Conservation (phyloP, 2,329 filamentous ascomycete genomes). For the Furcasterigmium furcatum region DNA sequence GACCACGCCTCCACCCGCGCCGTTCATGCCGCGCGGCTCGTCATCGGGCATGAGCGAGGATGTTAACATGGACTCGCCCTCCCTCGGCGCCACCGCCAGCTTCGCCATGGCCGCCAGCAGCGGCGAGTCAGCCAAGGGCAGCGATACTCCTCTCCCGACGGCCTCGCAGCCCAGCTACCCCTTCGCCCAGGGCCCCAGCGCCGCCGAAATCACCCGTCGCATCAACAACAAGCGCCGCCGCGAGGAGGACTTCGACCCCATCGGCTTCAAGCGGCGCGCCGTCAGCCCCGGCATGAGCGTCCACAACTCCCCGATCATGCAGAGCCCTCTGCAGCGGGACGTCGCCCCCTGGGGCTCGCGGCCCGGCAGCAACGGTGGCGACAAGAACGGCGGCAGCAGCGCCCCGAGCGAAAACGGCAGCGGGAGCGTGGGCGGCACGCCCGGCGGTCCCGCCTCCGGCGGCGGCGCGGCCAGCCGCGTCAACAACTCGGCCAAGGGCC, state of each 20-base stretch:
- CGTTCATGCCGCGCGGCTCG: constrained; percentile 56
- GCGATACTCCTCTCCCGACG: constrained; percentile 32
- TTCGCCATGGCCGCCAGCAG: constrained; percentile 19
- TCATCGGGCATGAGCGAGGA: constrained; percentile 66
- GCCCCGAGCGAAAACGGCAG: constrained; percentile 50
- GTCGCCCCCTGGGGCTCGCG: constrained; percentile 69
- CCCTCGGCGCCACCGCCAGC: constrained; percentile 30
- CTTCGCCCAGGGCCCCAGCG: constrained; percentile 39
- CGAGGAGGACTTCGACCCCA: constrained; percentile 87
- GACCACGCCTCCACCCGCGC: constrained; percentile 60
- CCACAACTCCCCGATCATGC: constrained; percentile 84
- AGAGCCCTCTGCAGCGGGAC: constrained; percentile 77
- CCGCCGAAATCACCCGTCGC: constrained; percentile 73
- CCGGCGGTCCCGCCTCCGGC: constrained; percentile 21
- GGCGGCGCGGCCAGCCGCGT: constrained; percentile 40
- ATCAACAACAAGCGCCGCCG: constrained; percentile 79
- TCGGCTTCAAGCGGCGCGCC: constrained; percentile 84
- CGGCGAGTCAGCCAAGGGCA: constrained; percentile 17
- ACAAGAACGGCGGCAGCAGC: constrained; percentile 42
- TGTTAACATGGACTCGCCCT: constrained; percentile 69
- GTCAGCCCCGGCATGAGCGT: constrained; percentile 90
- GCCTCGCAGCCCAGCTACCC: constrained; percentile 17
- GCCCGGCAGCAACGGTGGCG: constrained; percentile 57
- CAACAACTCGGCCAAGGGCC: constrained; percentile 42
- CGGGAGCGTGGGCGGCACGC: constrained; percentile 20